Base-by-base conservation (phyloP, 1,139 yeast species). In the Yamadazyma taylorii region DNA sequence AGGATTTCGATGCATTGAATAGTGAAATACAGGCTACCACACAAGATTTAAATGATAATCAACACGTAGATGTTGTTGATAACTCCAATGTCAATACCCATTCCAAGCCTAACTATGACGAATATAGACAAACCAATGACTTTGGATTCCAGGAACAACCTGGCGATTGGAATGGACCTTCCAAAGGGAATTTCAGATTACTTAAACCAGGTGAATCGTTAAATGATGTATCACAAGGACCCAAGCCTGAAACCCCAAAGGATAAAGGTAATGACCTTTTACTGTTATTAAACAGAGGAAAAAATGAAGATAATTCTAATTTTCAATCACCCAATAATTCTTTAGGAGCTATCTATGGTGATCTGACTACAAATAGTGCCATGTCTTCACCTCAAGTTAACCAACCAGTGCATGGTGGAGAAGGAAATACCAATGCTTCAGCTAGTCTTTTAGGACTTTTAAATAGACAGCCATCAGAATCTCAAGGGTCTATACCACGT, bases 141-240 rank as follows among this genome's bases (percentile, higher is more conserved):
- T 17, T 30, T 17, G 35, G 19, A 12, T 10, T 14, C 26, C 12
- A 4, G 7, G 17, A 17, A 7, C n/a, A 15, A 27, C 19, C 13
- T 13, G 8, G 26, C 12, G 9, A 11, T n/a, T 5, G 21, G 19
- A 27, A 27, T 16, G 51, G 41, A 3, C 50, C 48, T n/a, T 28
- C 47, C 3, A 57, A 50, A 40, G 50, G 51, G 15, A 53, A 46
- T 28, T 47, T 62, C 22, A 52, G 60, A 38, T 47, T 63, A 19
- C 51, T 62, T 28, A 61, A 57, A 34, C 64, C 64, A 8, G 68
- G 68, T 3, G 62, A 64, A 41, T 41, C 55, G 9, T 49, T 61
- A 28, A 40, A 42, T 13, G 42, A 26, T 4, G 22, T 22, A 9
- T 9, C 34, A 13, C 33, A 31, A 9, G 32, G 24, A n/a, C 10